Evolutionary conservation across 495 filamentous ascomycete species (phyloP), one percentile per base, ranked within the genome.

Genomic region (Annulohypoxylon moriforme): DNA sequence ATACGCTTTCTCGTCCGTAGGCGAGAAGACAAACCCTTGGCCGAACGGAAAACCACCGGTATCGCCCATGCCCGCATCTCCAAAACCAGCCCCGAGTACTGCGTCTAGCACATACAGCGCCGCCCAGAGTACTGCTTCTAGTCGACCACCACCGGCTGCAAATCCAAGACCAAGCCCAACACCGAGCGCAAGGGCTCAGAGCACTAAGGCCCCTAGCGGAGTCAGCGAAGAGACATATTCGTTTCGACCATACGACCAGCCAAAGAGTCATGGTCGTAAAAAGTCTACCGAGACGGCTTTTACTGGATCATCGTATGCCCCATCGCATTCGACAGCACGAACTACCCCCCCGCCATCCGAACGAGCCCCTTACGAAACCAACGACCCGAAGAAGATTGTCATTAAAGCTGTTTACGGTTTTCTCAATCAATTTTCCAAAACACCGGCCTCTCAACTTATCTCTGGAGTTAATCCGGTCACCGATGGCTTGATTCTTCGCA

Each of bases 301-400:
- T 70, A 96, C 93, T 38, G 93, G 94, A 75, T 93, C 92, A 24
- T 95, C 92, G 10, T 97, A 93, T 77, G 89, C 93, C 1, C 86
- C 92, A 0, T 95, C 92, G 2, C 87, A 91, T 52, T 91, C 91
- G 9, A 97, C 94, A 0, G 86, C 92, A n/a, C 89, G 91, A 31
- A 96, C 94, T 3, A 94, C 91, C 2, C 93, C 94, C 31, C 94
- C 94, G 2, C 92, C 92, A 0, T 92, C 90, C 9, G 85, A 89
- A 63, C 90, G 92, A 27, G 88, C 89, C 1, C 80, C 83, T 2
- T 99, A 98, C 78, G 85, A 85, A 16, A 97, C 93, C 42, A 91
- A 91, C 72, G 95, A 98, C 78, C 94, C 94, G 3, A 89, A 96
- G 76, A 99, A 98, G 85, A 96, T 98, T 70, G 89, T 96, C 47